These are phyloP conservation scores for Nephelium lappaceum DNA, from an alignment of 345 rosid species.

Conservation along the genomic window DNA sequence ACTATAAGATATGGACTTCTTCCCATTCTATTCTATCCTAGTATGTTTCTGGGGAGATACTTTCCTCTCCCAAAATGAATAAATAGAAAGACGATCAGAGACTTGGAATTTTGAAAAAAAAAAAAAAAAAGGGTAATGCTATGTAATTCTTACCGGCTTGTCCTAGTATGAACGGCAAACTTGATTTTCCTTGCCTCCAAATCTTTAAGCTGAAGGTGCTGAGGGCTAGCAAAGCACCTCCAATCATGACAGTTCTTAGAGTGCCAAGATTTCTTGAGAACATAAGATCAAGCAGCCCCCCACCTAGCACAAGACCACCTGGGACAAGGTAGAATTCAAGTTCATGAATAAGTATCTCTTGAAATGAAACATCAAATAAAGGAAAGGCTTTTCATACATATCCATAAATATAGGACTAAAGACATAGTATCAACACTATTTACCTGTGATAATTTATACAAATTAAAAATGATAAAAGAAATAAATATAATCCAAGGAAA, in stretches of 20 bases:
- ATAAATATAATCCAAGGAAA: background rate
- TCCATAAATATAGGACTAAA: background rate
- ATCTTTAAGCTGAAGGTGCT: constrained; percentile 78
- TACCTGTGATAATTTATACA: background rate
- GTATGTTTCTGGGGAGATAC: background rate
- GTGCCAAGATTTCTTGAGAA: constrained; percentile 64
- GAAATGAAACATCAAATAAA: background rate
- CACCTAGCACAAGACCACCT: constrained; percentile 75
- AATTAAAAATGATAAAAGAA: background rate
- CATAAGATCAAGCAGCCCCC: constrained; percentile 72
- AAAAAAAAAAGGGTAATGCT: background rate
- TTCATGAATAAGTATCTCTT: constrained; percentile 12
- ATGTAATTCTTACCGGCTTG: constrained; percentile 68
- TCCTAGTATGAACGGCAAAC: constrained; percentile 81
- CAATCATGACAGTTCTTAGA: constrained; percentile 55
- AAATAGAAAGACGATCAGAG: background rate
- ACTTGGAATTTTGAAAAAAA: background rate
- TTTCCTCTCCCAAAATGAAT: background rate
- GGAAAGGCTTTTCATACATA: background rate
- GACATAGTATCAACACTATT: background rate
- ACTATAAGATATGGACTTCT: background rate
- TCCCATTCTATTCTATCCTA: background rate
- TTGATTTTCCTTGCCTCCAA: constrained; percentile 92
- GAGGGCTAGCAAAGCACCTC: constrained; percentile 86
- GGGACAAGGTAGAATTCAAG: constrained; percentile 14